These are phyloP conservation scores for Rhododendron ovatum DNA, from an alignment of 148 eudicot genomes.

Conservation along the genomic window DNA sequence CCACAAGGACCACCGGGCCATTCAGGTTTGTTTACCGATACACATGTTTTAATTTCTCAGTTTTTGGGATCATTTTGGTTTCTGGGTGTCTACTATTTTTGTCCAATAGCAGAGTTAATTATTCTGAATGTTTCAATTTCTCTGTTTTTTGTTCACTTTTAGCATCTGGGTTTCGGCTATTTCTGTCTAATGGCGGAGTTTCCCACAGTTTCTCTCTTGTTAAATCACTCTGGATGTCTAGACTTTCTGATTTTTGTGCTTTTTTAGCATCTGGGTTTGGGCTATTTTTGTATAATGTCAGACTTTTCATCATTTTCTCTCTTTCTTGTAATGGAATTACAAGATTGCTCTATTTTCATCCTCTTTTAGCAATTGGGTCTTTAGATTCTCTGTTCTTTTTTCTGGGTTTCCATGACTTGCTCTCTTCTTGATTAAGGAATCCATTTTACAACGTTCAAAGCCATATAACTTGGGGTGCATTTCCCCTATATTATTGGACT, in stretches of 20 bases:
- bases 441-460: background rate
- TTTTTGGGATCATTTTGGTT: background rate
- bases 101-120: no score
- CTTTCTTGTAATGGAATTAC: background rate
- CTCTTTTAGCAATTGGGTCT: background rate
- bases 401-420: background rate
- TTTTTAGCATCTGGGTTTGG: conserved; percentile 4
- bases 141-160: background rate
- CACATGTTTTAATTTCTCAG: background rate
- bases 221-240: background rate
- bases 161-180: conserved; percentile 2
- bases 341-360: background rate
- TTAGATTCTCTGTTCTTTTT: background rate
- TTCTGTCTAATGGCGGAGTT: background rate
- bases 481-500: background rate
- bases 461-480: background rate
- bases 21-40: conserved; percentile 50
- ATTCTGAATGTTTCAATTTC: background rate
- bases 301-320: background rate
- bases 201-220: background rate
- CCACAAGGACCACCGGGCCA: conserved; percentile 64
- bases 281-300: background rate
- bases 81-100: background rate
- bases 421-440: background rate
- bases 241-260: background rate